Conservation (phyloP, 1,139 yeast species). For the Blastobotrys elegans region DNA sequence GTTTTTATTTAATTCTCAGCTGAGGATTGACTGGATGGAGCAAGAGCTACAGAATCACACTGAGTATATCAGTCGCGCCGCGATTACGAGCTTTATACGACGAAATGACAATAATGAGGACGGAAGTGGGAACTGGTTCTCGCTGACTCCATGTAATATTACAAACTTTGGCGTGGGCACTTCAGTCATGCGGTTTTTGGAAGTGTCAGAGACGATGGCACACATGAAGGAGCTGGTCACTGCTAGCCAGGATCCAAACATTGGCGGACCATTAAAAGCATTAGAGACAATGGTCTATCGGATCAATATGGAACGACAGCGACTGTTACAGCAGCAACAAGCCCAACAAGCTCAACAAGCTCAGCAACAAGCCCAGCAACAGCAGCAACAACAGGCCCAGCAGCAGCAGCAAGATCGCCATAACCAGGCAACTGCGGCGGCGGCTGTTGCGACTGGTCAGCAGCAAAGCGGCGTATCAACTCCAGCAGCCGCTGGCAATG, state of each 20-base stretch:
- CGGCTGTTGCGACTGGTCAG: background rate
- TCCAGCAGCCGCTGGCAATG: background rate
- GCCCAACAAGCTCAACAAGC: slow-evolving; percentile 5
- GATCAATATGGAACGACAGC: slow-evolving; percentile 32
- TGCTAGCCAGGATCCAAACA: slow-evolving; percentile 42
- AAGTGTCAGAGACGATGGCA: slow-evolving; percentile 73
- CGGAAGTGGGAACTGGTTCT: slow-evolving; percentile 17
- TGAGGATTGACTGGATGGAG: slow-evolving; percentile 70
- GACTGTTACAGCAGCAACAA: slow-evolving; percentile 10
- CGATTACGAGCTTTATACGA: slow-evolving; percentile 19
- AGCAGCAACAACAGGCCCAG: slow-evolving; percentile 7
- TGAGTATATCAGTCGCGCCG: slow-evolving; percentile 22
- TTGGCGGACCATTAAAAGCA: slow-evolving; percentile 54
- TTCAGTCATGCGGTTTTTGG: slow-evolving; percentile 61
- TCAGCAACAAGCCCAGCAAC: slow-evolving; percentile 8
- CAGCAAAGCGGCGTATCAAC: background rate
- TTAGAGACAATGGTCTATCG: slow-evolving; percentile 39
- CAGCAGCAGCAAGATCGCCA: slow-evolving; percentile 4
- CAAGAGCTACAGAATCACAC: slow-evolving; percentile 45
- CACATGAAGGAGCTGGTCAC: slow-evolving; percentile 60
- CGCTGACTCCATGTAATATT: slow-evolving; percentile 24
- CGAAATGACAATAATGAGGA: slow-evolving; percentile 18
- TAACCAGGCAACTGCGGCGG: background rate
- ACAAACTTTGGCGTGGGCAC: slow-evolving; percentile 60
- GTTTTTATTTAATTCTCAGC: slow-evolving; percentile 54